A percentile compares a stretch with the other conserved stretches of the same genome.
Evolutionary conservation across 192 early-diverging fungal genomes (phyloP).

Genomic region (Paraglomus brasilianum): DNA sequence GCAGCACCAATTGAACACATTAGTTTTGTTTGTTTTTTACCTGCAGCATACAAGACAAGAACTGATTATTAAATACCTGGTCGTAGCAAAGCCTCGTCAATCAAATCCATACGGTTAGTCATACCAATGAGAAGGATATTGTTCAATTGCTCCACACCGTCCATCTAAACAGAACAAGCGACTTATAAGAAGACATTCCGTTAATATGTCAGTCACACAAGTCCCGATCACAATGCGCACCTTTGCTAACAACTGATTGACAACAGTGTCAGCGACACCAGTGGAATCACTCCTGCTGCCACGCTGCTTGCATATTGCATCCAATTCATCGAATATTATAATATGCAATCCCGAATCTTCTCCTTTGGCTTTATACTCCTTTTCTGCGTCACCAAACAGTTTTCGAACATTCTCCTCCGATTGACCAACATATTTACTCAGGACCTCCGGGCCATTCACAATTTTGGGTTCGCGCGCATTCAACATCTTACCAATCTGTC

Average conservation of each 20-base stretch:
- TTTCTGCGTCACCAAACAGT: conserved; percentile 91
- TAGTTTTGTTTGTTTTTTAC: conserved; percentile 1
- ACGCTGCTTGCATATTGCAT: conserved; percentile 98
- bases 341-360: conserved; percentile 92
- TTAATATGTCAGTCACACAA: neutral
- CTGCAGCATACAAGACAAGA: neutral
- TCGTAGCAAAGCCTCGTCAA: conserved; percentile 95
- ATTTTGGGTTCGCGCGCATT: conserved; percentile 92
- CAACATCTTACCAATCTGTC: conserved; percentile 99
- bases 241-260: conserved; percentile 96
- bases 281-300: conserved; percentile 89
- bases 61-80: conserved; percentile 56
- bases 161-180: conserved; percentile 60
- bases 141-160: conserved; percentile 98
- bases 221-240: conserved; percentile 24
- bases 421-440: conserved; percentile 97
- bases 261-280: conserved; percentile 94
- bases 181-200: neutral
- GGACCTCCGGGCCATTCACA: conserved; percentile 93
- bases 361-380: conserved; percentile 90
- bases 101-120: conserved; percentile 98
- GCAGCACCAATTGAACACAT: neutral
- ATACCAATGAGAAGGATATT: conserved; percentile 98
- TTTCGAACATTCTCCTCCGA: conserved; percentile 97
- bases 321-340: conserved; percentile 98